A percentile compares a stretch with the other conserved stretches of the same genome.
These are phyloP conservation scores for Groenewaldozyma sp. DNA, from an alignment of 1,139 yeast species.

Conservation along the genomic window DNA sequence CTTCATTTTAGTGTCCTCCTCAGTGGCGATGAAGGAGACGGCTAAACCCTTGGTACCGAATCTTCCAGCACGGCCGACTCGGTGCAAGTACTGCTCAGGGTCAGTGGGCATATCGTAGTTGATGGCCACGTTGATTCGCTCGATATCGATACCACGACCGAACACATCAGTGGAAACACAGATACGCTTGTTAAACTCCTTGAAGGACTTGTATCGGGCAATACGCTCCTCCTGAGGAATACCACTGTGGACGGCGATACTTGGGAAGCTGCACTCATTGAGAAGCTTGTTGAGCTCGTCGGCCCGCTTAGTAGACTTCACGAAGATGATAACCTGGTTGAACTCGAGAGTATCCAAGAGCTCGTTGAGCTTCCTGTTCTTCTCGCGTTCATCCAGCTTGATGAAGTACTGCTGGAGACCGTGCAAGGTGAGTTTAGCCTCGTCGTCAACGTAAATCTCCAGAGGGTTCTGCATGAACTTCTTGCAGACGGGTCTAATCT, in stretches of 20 bases:
- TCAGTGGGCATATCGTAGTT: slow-evolving; percentile 79
- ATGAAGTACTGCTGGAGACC: slow-evolving; percentile 96
- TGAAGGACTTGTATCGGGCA: slow-evolving; percentile 89
- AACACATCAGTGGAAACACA: slow-evolving; percentile 98
- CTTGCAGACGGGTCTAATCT: slow-evolving; percentile 94
- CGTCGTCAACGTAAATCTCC: slow-evolving; percentile 96
- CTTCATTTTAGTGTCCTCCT: slow-evolving; percentile 83
- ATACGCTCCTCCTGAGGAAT: slow-evolving; percentile 98
- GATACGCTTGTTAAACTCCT: slow-evolving; percentile 97
- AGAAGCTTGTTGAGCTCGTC: slow-evolving; percentile 82
- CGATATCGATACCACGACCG: slow-evolving; percentile 99
- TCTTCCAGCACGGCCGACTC: slow-evolving; percentile 99
- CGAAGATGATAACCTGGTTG: slow-evolving; percentile 96
- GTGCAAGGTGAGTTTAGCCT: slow-evolving; percentile 92
- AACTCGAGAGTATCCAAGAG: slow-evolving; percentile 90
- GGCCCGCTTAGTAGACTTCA: slow-evolving; percentile 87
- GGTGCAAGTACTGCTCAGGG: slow-evolving; percentile 96
- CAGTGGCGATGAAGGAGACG: slow-evolving; percentile 76
- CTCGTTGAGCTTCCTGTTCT: slow-evolving; percentile 88
- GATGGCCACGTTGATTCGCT: slow-evolving; percentile 95
- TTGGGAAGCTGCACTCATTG: slow-evolving; percentile 92
- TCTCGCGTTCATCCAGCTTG: slow-evolving; percentile 82
- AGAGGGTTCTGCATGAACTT: slow-evolving; percentile 97
- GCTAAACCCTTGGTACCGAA: slow-evolving; percentile 99
- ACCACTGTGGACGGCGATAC: slow-evolving; percentile 94